These are phyloP conservation scores for Diacronema lutheri DNA, from an alignment of 78 protist genomes.

Conservation along the genomic window DNA sequence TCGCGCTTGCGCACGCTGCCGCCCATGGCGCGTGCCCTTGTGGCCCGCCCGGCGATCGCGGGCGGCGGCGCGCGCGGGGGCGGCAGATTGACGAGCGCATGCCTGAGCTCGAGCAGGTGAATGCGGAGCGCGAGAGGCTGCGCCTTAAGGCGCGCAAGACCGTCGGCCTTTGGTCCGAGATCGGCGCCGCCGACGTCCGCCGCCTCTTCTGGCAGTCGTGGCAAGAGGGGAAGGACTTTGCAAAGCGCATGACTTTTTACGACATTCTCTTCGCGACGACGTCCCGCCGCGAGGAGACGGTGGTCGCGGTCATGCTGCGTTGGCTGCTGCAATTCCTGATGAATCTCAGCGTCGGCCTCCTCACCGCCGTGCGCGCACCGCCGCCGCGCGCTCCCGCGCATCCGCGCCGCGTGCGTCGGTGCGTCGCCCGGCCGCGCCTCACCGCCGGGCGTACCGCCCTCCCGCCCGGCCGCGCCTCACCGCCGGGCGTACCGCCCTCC, in stretches of 20 bases:
- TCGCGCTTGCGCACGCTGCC: too few relatives aligned
- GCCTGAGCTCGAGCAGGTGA: not conserved
- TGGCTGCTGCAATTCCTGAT: too few relatives aligned
- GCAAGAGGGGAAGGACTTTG: conserved; percentile 7
- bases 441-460: too few relatives aligned
- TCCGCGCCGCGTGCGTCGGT: too few relatives aligned
- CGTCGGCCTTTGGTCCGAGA: not conserved
- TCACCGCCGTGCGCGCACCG: too few relatives aligned
- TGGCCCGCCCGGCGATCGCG: too few relatives aligned
- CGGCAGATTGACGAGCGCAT: not conserved
- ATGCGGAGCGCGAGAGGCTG: not conserved
- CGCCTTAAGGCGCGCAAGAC: not conserved
- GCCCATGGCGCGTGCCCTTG: too few relatives aligned
- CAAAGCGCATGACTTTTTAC: not conserved
- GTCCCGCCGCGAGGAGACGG: not conserved
- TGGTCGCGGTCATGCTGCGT: not conserved
- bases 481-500: too few relatives aligned
- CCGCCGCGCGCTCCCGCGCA: too few relatives aligned
- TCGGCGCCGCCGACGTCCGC: not conserved
- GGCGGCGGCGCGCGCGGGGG: not conserved
- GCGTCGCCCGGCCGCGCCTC: too few relatives aligned
- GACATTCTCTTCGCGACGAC: not conserved
- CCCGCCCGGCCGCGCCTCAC: too few relatives aligned
- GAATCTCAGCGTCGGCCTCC: too few relatives aligned
- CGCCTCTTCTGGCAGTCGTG: not conserved